Evolutionary conservation across 2,329 filamentous ascomycete genomes (phyloP).

Genomic region (Biscogniauxia marginata): DNA sequence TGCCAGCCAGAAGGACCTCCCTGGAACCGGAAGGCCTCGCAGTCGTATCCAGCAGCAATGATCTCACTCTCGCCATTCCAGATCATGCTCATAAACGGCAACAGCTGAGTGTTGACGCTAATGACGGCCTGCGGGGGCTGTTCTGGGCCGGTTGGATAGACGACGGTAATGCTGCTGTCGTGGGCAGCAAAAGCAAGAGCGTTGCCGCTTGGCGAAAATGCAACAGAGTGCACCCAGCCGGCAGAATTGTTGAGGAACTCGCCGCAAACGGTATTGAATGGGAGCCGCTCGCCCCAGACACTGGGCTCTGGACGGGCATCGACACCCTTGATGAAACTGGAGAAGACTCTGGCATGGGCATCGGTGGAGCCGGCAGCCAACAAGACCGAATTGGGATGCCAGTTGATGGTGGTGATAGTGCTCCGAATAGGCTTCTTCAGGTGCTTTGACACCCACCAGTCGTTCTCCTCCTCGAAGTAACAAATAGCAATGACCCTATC

Average conservation of each 20-base stretch:
- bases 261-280: slow-evolving; percentile 97
- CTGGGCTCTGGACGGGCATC: slow-evolving; percentile 82
- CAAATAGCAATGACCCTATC: slow-evolving; percentile 94
- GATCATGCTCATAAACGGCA: slow-evolving; percentile 89
- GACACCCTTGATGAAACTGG: slow-evolving; percentile 92
- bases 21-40: slow-evolving; percentile 85
- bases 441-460: slow-evolving; percentile 99
- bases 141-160: slow-evolving; percentile 89
- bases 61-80: slow-evolving; percentile 94
- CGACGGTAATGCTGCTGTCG: slow-evolving; percentile 94
- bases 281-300: slow-evolving; percentile 91
- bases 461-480: slow-evolving; percentile 99
- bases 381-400: slow-evolving; percentile 97
- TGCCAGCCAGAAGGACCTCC: slow-evolving; percentile 81
- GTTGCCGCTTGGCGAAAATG: slow-evolving; percentile 89
- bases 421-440: slow-evolving; percentile 98
- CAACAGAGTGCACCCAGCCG: slow-evolving; percentile 92
- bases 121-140: slow-evolving; percentile 89
- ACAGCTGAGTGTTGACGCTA: slow-evolving; percentile 81
- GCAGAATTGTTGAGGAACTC: slow-evolving; percentile 95
- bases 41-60: slow-evolving; percentile 88
- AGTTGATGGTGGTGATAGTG: slow-evolving; percentile 90
- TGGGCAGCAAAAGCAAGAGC: slow-evolving; percentile 93
- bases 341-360: slow-evolving; percentile 92
- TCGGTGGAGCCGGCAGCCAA: slow-evolving; percentile 95